Percentiles rank a stretch among this genome's conserved stretches.
These are phyloP conservation scores for Phaseolus lunatus DNA, from an alignment of 306 rosid species.

Conservation along the genomic window DNA sequence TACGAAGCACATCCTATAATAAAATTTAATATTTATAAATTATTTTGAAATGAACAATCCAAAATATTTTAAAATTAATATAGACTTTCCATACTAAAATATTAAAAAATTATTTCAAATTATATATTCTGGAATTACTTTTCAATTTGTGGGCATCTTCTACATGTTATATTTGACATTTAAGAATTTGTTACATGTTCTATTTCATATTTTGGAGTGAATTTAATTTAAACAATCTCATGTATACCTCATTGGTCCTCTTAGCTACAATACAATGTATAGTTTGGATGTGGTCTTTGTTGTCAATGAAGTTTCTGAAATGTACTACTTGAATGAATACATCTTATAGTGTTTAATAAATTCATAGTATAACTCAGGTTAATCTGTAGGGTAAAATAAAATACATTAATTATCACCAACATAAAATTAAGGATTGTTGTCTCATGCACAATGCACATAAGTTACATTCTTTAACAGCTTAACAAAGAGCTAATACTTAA, in stretches of 20 bases:
- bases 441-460: conserved; percentile 5
- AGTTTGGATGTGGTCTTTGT: not conserved
- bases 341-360: not conserved
- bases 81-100: too few species aligned
- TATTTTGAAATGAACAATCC: too few species aligned
- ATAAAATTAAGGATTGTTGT: not conserved
- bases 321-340: not conserved
- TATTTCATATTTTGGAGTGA: not conserved
- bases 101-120: too few species aligned
- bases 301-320: not conserved
- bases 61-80: too few species aligned
- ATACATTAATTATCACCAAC: conserved; percentile 18
- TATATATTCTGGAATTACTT: too few species aligned
- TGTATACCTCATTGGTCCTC: not conserved
- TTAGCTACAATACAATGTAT: not conserved
- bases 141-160: conserved; percentile 55
- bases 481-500: not conserved
- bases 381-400: not conserved
- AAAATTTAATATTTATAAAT: too few species aligned
- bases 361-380: too few species aligned
- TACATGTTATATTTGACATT: conserved; percentile 42
- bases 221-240: not conserved
- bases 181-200: too few species aligned
- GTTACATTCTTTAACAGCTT: conserved; percentile 32
- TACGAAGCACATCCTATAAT: too few species aligned